Conservation (phyloP, 768 basidiomycete species). For the Auricularia sp. region DNA sequence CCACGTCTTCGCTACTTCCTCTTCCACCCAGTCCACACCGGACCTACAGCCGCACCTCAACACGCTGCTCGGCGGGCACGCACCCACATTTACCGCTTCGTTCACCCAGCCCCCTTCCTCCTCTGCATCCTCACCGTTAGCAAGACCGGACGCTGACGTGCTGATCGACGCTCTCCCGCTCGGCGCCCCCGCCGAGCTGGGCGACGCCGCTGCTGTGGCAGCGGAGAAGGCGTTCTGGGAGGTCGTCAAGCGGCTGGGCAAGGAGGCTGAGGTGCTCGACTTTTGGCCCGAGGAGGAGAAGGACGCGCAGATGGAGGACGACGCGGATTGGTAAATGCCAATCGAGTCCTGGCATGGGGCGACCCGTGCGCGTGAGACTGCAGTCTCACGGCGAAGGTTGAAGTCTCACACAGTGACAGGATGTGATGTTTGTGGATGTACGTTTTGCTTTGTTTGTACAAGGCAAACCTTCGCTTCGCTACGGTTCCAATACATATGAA, state of each 20-base stretch:
- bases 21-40: neutral
- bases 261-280: neutral
- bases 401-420: no score
- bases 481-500: no score
- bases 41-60: neutral
- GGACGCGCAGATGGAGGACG: neutral
- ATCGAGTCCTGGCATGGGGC: no score
- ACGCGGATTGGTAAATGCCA: constrained; percentile 1
- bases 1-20: neutral
- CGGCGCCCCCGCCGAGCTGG: constrained; percentile 28
- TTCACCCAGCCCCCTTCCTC: neutral
- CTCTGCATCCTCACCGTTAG: neutral
- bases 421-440: no score
- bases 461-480: no score
- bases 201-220: constrained; percentile 44
- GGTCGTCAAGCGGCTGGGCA: constrained; percentile 12
- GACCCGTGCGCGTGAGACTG: no score
- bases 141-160: neutral
- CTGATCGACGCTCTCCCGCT: neutral
- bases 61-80: neutral
- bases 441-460: no score
- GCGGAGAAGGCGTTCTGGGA: constrained; percentile 53
- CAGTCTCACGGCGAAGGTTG: no score
- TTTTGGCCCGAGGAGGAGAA: constrained; percentile 4
- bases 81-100: neutral